A percentile compares a stretch with the other conserved stretches of the same genome.
Evolutionary conservation across 176 grass and related monocot genomes (phyloP).

Genomic region (Echinochloa phyllopogon): DNA sequence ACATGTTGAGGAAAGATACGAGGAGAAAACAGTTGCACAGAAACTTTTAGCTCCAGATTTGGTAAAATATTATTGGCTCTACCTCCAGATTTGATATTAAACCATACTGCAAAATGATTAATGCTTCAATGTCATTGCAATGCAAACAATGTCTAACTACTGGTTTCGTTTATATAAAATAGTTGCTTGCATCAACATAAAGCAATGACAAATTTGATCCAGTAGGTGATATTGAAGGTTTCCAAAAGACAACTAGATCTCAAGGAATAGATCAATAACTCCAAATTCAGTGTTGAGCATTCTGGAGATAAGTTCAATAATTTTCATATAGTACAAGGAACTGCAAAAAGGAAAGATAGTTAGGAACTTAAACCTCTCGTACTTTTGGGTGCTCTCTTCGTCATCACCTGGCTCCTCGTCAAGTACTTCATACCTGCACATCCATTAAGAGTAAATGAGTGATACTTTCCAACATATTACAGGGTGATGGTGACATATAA

Average conservation of each 20-base stretch:
- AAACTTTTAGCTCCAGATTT: not conserved
- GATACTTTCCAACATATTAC: conserved; percentile 18
- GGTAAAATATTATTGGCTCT: not conserved
- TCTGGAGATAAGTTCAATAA: conserved; percentile 14
- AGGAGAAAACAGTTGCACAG: not conserved
- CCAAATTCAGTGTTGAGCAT: not conserved
- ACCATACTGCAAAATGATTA: not conserved
- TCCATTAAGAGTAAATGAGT: conserved; percentile 42
- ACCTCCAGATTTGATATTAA: not conserved
- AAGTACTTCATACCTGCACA: conserved; percentile 86
- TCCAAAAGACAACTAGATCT: not conserved
- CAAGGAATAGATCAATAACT: conserved; percentile 1
- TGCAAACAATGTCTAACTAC: not conserved
- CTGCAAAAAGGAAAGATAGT: conserved; percentile 41
- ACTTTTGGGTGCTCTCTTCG: conserved; percentile 92
- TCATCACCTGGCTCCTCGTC: conserved; percentile 99
- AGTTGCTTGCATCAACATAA: not conserved
- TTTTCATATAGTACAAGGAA: conserved; percentile 21
- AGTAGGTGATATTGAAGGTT: not conserved
- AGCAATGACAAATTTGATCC: conserved; percentile 8
- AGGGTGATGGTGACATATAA: conserved; percentile 12
- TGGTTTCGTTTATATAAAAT: not conserved
- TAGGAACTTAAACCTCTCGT: conserved; percentile 39
- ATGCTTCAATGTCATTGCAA: not conserved
- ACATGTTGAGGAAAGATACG: not conserved